Evolutionary conservation across 352 stramenopile genomes (phyloP), one percentile per base, ranked within the genome.

Genomic region (Phytophthora meadii): DNA sequence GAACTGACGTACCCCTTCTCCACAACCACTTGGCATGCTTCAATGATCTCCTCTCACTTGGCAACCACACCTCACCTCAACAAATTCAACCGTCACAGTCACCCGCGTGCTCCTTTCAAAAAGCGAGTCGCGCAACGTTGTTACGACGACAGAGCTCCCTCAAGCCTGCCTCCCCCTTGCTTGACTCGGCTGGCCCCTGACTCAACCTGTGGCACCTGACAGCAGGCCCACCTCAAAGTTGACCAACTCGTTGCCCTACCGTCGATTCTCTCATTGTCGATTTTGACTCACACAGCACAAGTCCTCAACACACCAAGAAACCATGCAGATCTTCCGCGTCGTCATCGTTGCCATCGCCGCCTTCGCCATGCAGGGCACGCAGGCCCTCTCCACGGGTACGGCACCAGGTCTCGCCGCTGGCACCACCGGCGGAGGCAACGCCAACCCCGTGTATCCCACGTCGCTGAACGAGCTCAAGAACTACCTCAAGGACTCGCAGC

Each of bases 341-440:
- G 24, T 61, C 41, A 30, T 67, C 59, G 50, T 67, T 30, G 37
- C 54, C 24, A 25, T 61, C n/a, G 67, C 61, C 41, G 61, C 66
- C 15, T 57, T 78, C 24, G 62, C 52, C 61, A 65, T 75, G 50
- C 63, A 65, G 37, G 56, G 67, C 37, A 68, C 70, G 48, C 75
- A 77, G 64, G 77, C 74, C 4, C 46, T 77, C 0, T 32, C 37
- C 25, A 82, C 58, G 4, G 70, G 70, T 49, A 53, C 69, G 32
- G 64, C 64, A 6, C 64, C 56, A 2, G 64, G 64, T 40, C 52
- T 72, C 27, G 64, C 57, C 5, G 46, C 59, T 3, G 64, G 64
- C 19, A 75, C 71, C 19, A 87, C 80, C 2, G 80, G 80, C 7
- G 80, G 80, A 6, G 77, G 76, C 61, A 73, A 64, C 46, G 54